Percentiles rank a stretch among this genome's conserved stretches.
phyloP scores from a whole-genome alignment of 2,329 filamentous ascomycete species.

The Dothideomycetidae sp. region DNA sequence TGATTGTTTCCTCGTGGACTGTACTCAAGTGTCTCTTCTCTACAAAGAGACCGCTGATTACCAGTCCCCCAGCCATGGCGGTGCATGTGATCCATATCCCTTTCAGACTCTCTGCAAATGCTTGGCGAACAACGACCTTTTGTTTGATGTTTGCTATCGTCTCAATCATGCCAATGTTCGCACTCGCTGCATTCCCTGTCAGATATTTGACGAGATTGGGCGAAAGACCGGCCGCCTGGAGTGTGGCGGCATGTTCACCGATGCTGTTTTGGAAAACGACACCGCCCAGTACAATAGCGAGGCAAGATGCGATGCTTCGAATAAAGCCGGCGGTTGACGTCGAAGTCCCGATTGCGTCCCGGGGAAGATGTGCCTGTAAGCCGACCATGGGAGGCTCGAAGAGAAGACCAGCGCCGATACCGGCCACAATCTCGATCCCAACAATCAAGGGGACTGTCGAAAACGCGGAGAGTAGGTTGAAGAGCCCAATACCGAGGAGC shows the following conservation, averaged over 20 bases:
- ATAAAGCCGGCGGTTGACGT: conserved; percentile 39
- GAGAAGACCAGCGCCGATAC: conserved; percentile 37
- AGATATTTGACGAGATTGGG: conserved; percentile 21
- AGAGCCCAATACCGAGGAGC: conserved; percentile 34
- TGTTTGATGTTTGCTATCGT: conserved; percentile 26
- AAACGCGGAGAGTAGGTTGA: conserved; percentile 27
- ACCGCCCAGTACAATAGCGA: conserved; percentile 36
- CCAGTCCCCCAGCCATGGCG: conserved; percentile 58
- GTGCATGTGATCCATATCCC: conserved; percentile 38
- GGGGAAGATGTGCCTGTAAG: conserved; percentile 38
- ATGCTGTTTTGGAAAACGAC: conserved; percentile 38
- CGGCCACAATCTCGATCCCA: conserved; percentile 36
- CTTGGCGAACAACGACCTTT: conserved; percentile 28
- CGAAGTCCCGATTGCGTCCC: conserved; percentile 36
- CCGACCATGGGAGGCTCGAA: conserved; percentile 44
- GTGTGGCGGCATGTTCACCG: conserved; percentile 6
- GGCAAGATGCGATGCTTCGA: conserved; percentile 30
- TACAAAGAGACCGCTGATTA: conserved; percentile 87
- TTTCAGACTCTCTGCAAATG: conserved; percentile 35
- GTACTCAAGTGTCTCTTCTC: conserved; percentile 30
- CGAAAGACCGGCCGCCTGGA: conserved; percentile 14
- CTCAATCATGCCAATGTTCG: conserved; percentile 32
- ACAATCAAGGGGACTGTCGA: conserved; percentile 30
- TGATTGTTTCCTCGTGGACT: conserved; percentile 39
- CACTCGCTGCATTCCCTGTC: conserved; percentile 31